Evolutionary conservation across 441 rosid genomes (phyloP).

Genomic region (Kokia cookei): DNA sequence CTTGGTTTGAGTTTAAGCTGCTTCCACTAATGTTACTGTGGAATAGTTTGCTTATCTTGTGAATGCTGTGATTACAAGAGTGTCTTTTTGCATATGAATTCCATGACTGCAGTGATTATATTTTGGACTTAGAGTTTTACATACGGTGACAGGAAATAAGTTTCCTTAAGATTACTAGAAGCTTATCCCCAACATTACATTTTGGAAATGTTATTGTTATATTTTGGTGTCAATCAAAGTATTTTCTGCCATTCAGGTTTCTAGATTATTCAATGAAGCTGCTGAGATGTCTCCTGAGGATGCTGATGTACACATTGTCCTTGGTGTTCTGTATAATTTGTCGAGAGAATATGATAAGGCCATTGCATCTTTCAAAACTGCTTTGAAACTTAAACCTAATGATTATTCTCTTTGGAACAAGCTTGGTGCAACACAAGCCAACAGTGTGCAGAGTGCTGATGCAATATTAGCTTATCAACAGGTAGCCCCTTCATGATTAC

Average conservation of each 20-base stretch:
- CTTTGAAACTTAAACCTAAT: conserved; percentile 83
- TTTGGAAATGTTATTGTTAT: background rate
- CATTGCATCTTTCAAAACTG: conserved; percentile 71
- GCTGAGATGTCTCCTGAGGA: conserved; percentile 89
- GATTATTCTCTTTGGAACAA: conserved; percentile 99
- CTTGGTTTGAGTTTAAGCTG: background rate
- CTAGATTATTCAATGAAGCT: conserved; percentile 83
- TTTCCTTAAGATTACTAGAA: background rate
- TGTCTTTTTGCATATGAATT: background rate
- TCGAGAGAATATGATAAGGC: conserved; percentile 93
- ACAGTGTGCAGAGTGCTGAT: conserved; percentile 96
- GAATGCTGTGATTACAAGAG: background rate
- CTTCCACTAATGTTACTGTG: background rate
- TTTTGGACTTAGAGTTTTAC: background rate
- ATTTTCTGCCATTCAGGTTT: conserved; percentile 41
- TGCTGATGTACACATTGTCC: conserved; percentile 90
- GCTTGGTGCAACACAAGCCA: conserved; percentile 98
- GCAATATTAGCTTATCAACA: conserved; percentile 95
- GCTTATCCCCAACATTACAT: background rate
- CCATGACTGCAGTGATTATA: background rate
- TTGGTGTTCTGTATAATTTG: conserved; percentile 87
- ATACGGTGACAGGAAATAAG: background rate
- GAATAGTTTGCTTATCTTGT: background rate
- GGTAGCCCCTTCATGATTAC: conserved; percentile 30
- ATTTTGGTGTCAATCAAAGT: conserved; percentile 3